Base-by-base conservation (phyloP, 2,329 filamentous ascomycete genomes). In the Davidsoniella australis region DNA sequence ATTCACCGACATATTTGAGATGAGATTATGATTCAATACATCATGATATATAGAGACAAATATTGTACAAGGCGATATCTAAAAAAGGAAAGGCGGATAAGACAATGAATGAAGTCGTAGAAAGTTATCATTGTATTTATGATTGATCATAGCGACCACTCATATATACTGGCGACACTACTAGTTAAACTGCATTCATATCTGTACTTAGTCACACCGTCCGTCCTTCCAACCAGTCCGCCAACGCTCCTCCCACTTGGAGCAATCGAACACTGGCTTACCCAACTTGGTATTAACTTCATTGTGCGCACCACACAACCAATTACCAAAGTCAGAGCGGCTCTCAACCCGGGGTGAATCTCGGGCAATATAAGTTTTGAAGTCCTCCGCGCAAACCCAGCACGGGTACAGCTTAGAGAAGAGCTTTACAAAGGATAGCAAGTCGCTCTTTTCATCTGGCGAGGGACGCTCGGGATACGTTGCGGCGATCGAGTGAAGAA, bases 341-440 rank as follows among this genome's bases (percentile, higher is more conserved):
- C 46, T 49, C 14, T 23, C 38, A 6, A 52, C 50, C n/a, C 23
- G 36, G n/a, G 50, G 50, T 14, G 20, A 16, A 51, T 78, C 74
- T 37, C 77, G 66, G 55, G 71, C 75, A 68, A 96, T 80, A 73
- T 89, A 96, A 0, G 62, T 63, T 62, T 82, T 82, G 63, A 98
- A 95, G 61, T 96, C 89, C 53, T 89, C 82, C 33, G 88, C 91
- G 64, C 91, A 98, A 2, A 83, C 76, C 86, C 88, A 94, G 69
- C 91, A 98, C 3, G 91, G 91, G 61, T 98, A 98, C 17, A 96
- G 66, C 56, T 82, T 82, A 23, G 84, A 80, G 62, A 98, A 94
- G 2, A 87, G 70, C 20, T 69, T 67, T 57, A 98, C 72, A 66
- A 98, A 96, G 47, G 76, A 72, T 50, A 71, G 70, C 57, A 93